Percentiles rank a stretch among this genome's conserved stretches.
phyloP scores from a whole-genome alignment of 305 asterid species.

The Ruellia speciosa region DNA sequence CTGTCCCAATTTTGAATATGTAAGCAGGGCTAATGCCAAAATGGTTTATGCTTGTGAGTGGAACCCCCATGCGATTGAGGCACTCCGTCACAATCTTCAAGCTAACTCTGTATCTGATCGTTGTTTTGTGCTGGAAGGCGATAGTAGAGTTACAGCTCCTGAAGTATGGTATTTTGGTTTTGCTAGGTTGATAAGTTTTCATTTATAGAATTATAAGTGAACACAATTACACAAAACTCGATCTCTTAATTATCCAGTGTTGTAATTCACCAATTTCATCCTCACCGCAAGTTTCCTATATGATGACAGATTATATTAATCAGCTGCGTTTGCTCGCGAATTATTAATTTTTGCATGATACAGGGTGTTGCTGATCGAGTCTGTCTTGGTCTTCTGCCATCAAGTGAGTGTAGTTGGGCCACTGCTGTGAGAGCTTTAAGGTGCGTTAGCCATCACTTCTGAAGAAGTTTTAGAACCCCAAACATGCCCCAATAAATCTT shows the following conservation, averaged over 20 bases:
- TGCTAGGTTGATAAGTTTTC: no score
- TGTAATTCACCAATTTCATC: no score
- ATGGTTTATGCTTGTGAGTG: conserved; percentile 95
- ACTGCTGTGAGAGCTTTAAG: conserved; percentile 79
- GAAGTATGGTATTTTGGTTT: conserved; percentile 37
- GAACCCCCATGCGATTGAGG: conserved; percentile 88
- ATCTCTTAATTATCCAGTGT: no score
- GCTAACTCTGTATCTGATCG: conserved; percentile 76
- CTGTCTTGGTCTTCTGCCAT: conserved; percentile 87
- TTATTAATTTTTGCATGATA: conserved; percentile 7
- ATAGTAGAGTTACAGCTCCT: conserved; percentile 77
- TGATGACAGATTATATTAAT: neutral
- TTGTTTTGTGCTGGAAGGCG: conserved; percentile 85
- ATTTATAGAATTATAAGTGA: no score
- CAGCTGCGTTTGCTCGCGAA: conserved; percentile 9
- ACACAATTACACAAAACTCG: no score
- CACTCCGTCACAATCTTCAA: conserved; percentile 64
- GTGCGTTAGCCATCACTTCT: conserved; percentile 27
- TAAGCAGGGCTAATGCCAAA: conserved; percentile 70
- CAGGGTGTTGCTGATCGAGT: conserved; percentile 97
- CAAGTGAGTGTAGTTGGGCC: conserved; percentile 89
- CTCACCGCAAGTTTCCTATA: no score
- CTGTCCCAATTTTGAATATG: conserved; percentile 5
- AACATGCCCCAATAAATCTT: no score
- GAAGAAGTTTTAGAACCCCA: no score